Conservation (phyloP, 768 basidiomycete species). For the Podaxis sp. region DNA sequence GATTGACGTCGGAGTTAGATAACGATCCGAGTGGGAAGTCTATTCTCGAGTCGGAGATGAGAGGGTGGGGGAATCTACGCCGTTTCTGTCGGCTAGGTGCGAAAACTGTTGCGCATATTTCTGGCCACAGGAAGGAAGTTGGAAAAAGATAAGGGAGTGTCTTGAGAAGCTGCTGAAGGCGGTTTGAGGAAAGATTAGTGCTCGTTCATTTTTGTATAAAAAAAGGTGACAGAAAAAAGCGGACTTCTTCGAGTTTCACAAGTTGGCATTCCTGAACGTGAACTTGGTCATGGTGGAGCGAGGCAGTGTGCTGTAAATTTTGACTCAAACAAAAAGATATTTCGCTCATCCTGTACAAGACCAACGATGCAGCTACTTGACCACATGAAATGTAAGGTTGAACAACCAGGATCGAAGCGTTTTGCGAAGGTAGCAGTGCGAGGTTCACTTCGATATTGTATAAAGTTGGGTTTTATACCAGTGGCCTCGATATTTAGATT, state of each 20-base stretch:
- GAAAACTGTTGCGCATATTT: slow-evolving; percentile 30
- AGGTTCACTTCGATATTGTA: too few relatives aligned
- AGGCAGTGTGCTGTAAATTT: too few relatives aligned
- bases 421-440: too few relatives aligned
- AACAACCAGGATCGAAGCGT: too few relatives aligned
- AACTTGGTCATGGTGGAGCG: too few relatives aligned
- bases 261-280: too few relatives aligned
- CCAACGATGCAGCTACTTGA: too few relatives aligned
- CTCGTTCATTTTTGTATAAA: background rate
- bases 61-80: slow-evolving; percentile 41
- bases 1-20: slow-evolving; percentile 32
- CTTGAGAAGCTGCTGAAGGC: slow-evolving; percentile 26
- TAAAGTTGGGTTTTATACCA: too few relatives aligned
- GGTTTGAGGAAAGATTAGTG: background rate
- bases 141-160: slow-evolving; percentile 31
- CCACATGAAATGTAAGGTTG: too few relatives aligned
- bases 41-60: slow-evolving; percentile 36
- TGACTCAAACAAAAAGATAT: too few relatives aligned
- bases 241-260: background rate
- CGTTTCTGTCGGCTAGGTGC: slow-evolving; percentile 41
- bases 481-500: too few relatives aligned
- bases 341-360: too few relatives aligned
- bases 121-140: slow-evolving; percentile 35
- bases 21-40: slow-evolving; percentile 38
- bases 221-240: background rate